Conservation (phyloP, 2,329 filamentous ascomycete species). For the Colletotrichum lini region DNA sequence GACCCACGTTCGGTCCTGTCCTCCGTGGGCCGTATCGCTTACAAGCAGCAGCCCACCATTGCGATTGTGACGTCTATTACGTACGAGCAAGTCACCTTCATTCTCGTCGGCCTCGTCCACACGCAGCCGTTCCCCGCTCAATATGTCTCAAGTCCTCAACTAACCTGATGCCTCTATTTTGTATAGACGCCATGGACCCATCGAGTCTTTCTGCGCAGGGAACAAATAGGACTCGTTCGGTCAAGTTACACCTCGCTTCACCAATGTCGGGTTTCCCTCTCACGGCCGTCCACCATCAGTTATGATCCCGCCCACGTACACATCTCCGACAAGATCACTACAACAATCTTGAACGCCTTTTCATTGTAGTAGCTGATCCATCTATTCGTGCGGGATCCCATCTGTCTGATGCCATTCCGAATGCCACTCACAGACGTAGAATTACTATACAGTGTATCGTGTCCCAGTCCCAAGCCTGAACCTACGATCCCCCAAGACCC, state of each 20-base stretch:
- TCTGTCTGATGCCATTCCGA: constrained; percentile 37
- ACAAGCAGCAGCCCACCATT: constrained; percentile 35
- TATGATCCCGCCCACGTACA: not conserved
- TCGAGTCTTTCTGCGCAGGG: not conserved
- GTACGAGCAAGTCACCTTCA: constrained; percentile 27
- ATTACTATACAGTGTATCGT: constrained; percentile 44
- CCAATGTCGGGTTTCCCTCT: not conserved
- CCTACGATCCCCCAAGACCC: constrained; percentile 34
- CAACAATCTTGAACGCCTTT: constrained; percentile 13
- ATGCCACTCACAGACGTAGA: constrained; percentile 40
- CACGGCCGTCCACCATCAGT: not conserved
- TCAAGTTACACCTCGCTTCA: not conserved
- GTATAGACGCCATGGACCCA: no score
- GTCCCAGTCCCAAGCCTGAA: constrained; percentile 40
- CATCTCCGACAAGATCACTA: not conserved
- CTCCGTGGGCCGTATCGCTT: constrained; percentile 10
- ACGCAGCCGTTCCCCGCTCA: no score
- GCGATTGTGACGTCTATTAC: constrained; percentile 27
- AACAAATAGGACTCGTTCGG: not conserved
- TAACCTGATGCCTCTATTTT: no score
- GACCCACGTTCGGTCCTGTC: constrained; percentile 3
- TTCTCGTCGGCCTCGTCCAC: no score
- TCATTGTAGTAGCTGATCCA: constrained; percentile 36
- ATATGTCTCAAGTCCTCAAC: no score
- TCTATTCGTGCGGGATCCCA: constrained; percentile 39